Conservation (phyloP, 768 basidiomycete genomes). For the Naematelia encephala region DNA sequence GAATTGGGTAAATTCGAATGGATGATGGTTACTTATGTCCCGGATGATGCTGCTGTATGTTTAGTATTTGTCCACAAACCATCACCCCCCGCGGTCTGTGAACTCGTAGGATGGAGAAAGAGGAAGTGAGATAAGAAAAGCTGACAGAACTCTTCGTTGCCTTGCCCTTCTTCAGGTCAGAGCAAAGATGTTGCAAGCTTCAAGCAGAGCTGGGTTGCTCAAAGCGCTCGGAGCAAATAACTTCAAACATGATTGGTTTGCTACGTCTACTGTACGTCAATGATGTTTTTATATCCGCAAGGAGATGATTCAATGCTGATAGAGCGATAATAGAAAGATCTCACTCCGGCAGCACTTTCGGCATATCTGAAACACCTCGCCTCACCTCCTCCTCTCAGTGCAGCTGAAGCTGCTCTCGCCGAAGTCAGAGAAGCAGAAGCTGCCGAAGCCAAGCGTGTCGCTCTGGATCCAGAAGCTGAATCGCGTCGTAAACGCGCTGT, state of each 20-base stretch:
- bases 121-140: not conserved
- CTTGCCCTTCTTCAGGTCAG: no score
- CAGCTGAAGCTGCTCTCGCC: constrained; percentile 75
- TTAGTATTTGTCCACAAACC: no score
- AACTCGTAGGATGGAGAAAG: no score
- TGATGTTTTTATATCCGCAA: not conserved
- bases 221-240: constrained; percentile 45
- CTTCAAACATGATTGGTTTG: constrained; percentile 49
- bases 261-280: constrained; percentile 41
- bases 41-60: constrained; percentile 47
- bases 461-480: constrained; percentile 39
- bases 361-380: constrained; percentile 67
- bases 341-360: constrained; percentile 60
- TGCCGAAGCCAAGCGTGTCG: constrained; percentile 51
- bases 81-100: no score
- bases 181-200: constrained; percentile 50
- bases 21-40: constrained; percentile 50
- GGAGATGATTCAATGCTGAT: not conserved
- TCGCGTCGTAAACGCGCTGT: constrained; percentile 31
- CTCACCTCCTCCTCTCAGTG: constrained; percentile 77
- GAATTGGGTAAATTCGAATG: constrained; percentile 41
- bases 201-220: constrained; percentile 41
- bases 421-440: constrained; percentile 74
- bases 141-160: not conserved
- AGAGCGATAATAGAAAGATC: constrained; percentile 48